Evolutionary conservation across 805 yeast genomes (phyloP), one percentile per base, ranked within the genome.

Genomic region (Ogataea angusta): DNA sequence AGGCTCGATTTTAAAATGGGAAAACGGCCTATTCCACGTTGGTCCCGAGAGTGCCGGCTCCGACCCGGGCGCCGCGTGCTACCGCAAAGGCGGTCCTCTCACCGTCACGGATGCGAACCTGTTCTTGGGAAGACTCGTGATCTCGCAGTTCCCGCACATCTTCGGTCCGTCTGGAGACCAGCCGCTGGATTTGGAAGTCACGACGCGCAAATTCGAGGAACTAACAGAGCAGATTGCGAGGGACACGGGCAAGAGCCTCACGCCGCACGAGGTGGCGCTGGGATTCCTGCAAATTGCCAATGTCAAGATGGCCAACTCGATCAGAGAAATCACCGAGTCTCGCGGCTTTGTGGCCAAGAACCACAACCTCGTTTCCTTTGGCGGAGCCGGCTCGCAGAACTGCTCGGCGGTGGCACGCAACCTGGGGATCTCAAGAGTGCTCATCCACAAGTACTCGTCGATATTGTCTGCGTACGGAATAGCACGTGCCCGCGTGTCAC

Each of bases 381-480:
- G 76, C 40, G 76, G 76, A 38, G 73, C 75, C 32, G 76, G 76
- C 42, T 73, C 73, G 25, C 76, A 72, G 52, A 69, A 69, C 52
- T 67, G 72, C 19, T 59, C 62, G 15, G 61, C 70, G 1, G 60
- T 72, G 38, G 73, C 75, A 5, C 59, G 60, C 47, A 62, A 59
- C n/a, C 60, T 72, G 58, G 64, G 66, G 34, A 70, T 72, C 40
- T 53, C 55, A 15, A 59, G 62, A 37, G 75, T 70, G 14, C 46
- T 69, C 8, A 69, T 71, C 37, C 76, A 71, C 51, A 69, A 64
- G 42, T 69, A 72, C 49, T 70, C 76, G 6, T 70, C 75, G 2
- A 61, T 72, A 27, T 54, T 72, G 32, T 70, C 75, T 32, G 75
- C 70, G 9, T 64, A 66, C 38, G 70, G 70, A 30, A 66, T 66